Evolutionary conservation across 2,329 filamentous ascomycete genomes (phyloP).

Genomic region (Hypoxylon sp.): DNA sequence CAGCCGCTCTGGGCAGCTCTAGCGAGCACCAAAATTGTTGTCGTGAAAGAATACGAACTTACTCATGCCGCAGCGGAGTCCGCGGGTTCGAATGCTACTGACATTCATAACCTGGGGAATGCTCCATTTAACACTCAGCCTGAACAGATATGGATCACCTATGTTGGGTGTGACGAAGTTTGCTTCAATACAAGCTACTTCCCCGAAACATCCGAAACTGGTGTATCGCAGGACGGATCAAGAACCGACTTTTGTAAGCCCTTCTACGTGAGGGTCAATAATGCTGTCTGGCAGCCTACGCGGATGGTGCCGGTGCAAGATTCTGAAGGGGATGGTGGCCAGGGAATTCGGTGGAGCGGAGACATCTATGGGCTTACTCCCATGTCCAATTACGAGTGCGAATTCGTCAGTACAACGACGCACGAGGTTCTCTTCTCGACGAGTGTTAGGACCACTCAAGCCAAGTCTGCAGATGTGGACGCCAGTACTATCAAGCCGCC

Average conservation of each 20-base stretch:
- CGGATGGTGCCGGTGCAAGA: constrained; percentile 71
- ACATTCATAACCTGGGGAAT: constrained; percentile 82
- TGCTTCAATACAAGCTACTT: constrained; percentile 82
- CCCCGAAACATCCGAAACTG: constrained; percentile 59
- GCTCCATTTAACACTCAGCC: constrained; percentile 79
- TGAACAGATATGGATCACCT: constrained; percentile 84
- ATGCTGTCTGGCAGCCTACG: constrained; percentile 84
- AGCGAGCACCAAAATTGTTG: constrained; percentile 95
- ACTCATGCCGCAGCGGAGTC: constrained; percentile 82
- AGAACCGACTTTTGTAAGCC: constrained; percentile 79
- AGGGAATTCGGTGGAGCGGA: constrained; percentile 75
- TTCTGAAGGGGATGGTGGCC: constrained; percentile 55
- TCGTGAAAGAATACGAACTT: constrained; percentile 91
- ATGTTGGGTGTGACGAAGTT: constrained; percentile 83
- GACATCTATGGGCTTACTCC: constrained; percentile 79
- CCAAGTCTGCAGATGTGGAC: constrained; percentile 60
- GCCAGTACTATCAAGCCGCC: constrained; percentile 56
- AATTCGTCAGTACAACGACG: constrained; percentile 79
- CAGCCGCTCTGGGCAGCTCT: constrained; percentile 96
- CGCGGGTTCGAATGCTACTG: constrained; percentile 80
- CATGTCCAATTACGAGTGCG: constrained; percentile 82
- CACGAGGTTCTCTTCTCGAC: constrained; percentile 78
- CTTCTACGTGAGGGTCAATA: constrained; percentile 84
- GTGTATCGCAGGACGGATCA: constrained; percentile 58
- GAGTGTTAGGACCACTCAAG: constrained; percentile 76